Percentiles rank a stretch among this genome's conserved stretches.
phyloP scores from a whole-genome alignment of 2,329 filamentous ascomycete genomes.

The Microdochium trichocladiopsis region DNA sequence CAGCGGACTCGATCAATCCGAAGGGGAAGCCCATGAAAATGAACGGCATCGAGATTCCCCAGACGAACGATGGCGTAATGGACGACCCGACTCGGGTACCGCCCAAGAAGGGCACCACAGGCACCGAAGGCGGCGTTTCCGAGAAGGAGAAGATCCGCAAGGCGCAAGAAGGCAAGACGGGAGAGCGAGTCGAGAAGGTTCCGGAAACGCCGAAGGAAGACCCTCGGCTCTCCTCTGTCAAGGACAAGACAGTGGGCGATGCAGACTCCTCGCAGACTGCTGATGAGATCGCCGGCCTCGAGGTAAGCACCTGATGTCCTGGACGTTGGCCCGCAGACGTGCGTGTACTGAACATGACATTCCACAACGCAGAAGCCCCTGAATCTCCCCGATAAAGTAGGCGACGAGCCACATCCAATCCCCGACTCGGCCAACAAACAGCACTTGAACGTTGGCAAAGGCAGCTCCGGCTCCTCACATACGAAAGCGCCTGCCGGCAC shows the following conservation, averaged over 20 bases:
- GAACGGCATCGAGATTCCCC: constrained; percentile 8
- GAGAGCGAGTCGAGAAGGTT: constrained; percentile 62
- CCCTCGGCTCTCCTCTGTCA: constrained; percentile 53
- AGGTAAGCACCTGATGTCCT: constrained; percentile 37
- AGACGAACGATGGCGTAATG: constrained; percentile 79
- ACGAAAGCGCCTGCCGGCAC: constrained; percentile 22
- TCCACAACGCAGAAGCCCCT: constrained; percentile 58
- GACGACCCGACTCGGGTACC: constrained; percentile 71
- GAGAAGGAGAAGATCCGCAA: constrained; percentile 76
- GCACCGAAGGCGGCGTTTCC: constrained; percentile 82
- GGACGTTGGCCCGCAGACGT: not conserved
- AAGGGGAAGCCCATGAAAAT: constrained; percentile 25
- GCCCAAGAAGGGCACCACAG: constrained; percentile 79
- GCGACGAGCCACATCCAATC: constrained; percentile 65
- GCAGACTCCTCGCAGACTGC: constrained; percentile 15
- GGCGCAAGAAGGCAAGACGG: constrained; percentile 57
- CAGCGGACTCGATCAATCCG: constrained; percentile 24
- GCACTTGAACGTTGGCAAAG: constrained; percentile 46
- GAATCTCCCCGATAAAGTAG: constrained; percentile 71
- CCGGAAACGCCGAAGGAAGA: constrained; percentile 82
- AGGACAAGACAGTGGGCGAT: constrained; percentile 35
- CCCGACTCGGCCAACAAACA: constrained; percentile 60
- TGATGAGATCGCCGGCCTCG: constrained; percentile 41
- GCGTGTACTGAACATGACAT: not conserved
- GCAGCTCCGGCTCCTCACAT: constrained; percentile 21